A percentile compares a stretch with the other conserved stretches of the same genome.
Conservation (phyloP, 1,284 basidiomycete species). For the Ceratobasidium sp. region DNA sequence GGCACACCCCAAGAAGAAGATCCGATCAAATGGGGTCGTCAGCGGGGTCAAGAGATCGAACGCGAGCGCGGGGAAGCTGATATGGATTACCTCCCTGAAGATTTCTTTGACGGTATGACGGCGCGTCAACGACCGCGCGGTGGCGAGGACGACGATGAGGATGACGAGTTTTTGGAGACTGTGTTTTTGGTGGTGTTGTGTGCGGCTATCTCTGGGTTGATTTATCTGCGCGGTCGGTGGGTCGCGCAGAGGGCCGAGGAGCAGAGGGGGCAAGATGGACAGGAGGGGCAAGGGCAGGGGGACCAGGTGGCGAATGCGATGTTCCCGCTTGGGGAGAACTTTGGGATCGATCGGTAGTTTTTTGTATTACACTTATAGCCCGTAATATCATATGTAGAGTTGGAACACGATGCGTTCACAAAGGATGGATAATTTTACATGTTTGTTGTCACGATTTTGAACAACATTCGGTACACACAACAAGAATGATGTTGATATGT, state of each 20-base stretch:
- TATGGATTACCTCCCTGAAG: constrained; percentile 66
- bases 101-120: constrained; percentile 71
- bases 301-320: constrained; percentile 19
- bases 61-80: constrained; percentile 69
- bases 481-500: not conserved
- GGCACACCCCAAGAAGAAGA: constrained; percentile 49
- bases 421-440: constrained; percentile 9
- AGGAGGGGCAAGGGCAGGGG: not conserved
- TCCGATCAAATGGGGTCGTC: constrained; percentile 75
- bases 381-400: not conserved
- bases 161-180: constrained; percentile 79
- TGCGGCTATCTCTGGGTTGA: constrained; percentile 73
- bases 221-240: constrained; percentile 79
- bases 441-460: not conserved
- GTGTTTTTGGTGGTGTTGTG: constrained; percentile 77
- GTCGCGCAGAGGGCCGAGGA: constrained; percentile 58
- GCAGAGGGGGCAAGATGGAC: constrained; percentile 13
- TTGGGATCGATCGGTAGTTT: constrained; percentile 30
- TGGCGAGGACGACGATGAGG: constrained; percentile 67
- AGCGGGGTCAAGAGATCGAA: constrained; percentile 77
- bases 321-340: constrained; percentile 44
- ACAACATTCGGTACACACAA: not conserved
- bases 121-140: constrained; percentile 58
- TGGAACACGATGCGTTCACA: not conserved
- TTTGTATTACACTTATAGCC: not conserved